phyloP scores from a whole-genome alignment of 768 basidiomycete species.

The Tremella yokohamensis region DNA sequence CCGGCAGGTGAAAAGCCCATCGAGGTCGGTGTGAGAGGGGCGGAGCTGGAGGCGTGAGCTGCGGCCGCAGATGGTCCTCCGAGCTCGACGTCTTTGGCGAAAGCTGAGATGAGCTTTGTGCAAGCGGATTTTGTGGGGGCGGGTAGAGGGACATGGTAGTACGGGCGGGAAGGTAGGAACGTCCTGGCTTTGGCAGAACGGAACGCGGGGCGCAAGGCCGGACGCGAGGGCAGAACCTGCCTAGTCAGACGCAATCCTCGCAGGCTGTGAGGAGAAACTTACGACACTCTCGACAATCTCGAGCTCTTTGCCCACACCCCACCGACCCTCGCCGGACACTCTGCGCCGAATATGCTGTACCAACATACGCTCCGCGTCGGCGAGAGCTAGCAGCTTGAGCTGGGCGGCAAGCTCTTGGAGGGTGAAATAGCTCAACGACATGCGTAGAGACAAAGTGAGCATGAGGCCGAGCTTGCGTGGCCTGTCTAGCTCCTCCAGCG shows the following conservation, averaged over 20 bases:
- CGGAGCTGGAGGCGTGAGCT: not conserved
- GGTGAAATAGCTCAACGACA: conserved; percentile 47
- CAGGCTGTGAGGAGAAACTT: conserved; percentile 10
- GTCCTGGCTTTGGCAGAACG: conserved; percentile 45
- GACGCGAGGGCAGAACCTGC: conserved; percentile 22
- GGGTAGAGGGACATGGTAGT: conserved; percentile 38
- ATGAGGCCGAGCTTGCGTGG: conserved; percentile 35
- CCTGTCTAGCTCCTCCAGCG: conserved; percentile 11
- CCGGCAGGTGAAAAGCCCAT: conserved; percentile 11
- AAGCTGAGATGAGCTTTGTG: conserved; percentile 32
- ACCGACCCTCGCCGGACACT: conserved; percentile 43
- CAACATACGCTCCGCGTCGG: conserved; percentile 42
- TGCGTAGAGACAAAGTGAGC: conserved; percentile 39
- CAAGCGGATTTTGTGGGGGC: conserved; percentile 43
- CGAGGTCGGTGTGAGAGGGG: conserved; percentile 6
- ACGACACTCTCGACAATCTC: conserved; percentile 41
- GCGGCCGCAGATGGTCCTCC: conserved; percentile 14
- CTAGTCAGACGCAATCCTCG: not conserved
- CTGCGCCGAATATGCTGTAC: conserved; percentile 43
- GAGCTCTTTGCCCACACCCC: conserved; percentile 40
- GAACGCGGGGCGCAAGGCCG: conserved; percentile 42
- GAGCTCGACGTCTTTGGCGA: conserved; percentile 31
- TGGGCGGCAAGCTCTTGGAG: conserved; percentile 36
- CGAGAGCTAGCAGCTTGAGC: conserved; percentile 29
- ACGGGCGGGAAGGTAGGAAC: conserved; percentile 26